Evolutionary conservation across 1,284 basidiomycete genomes (phyloP).

Genomic region (Trichosporon sp.): DNA sequence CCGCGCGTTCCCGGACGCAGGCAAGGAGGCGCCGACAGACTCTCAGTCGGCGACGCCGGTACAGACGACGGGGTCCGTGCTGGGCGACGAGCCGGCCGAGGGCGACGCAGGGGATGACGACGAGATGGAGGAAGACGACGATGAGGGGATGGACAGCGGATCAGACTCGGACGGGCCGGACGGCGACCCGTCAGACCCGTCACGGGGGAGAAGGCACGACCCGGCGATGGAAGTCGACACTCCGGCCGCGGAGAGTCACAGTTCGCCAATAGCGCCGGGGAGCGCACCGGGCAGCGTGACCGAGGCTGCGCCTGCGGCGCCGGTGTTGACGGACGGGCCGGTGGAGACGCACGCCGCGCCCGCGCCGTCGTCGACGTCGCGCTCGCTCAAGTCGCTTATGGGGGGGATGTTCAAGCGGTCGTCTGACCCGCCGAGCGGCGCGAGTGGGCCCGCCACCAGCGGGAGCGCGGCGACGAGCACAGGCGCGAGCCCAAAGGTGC

Average conservation of each 20-base stretch:
- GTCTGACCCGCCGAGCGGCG: not conserved
- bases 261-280: not conserved
- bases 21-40: conserved; percentile 5
- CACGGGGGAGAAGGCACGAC: conserved; percentile 1
- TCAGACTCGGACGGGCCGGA: not conserved
- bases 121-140: conserved; percentile 9
- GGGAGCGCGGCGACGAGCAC: too few relatives aligned
- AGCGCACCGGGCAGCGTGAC: not conserved
- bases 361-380: not conserved
- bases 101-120: conserved; percentile 7
- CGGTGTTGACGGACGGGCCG: not conserved
- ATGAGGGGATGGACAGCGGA: conserved; percentile 8
- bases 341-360: not conserved
- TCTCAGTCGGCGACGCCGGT: conserved; percentile 12
- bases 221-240: conserved; percentile 21
- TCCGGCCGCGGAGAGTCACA: not conserved
- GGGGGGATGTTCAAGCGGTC: conserved; percentile 18
- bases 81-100: not conserved
- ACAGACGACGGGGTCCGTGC: conserved; percentile 2
- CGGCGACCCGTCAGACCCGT: not conserved
- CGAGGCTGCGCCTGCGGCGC: not conserved
- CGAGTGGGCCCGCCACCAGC: not conserved
- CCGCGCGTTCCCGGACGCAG: conserved; percentile 34
- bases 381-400: conserved; percentile 14
- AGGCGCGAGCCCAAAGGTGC: not conserved